Conservation (phyloP, 345 rosid species). For the Psidium friedrichsthalianum region DNA sequence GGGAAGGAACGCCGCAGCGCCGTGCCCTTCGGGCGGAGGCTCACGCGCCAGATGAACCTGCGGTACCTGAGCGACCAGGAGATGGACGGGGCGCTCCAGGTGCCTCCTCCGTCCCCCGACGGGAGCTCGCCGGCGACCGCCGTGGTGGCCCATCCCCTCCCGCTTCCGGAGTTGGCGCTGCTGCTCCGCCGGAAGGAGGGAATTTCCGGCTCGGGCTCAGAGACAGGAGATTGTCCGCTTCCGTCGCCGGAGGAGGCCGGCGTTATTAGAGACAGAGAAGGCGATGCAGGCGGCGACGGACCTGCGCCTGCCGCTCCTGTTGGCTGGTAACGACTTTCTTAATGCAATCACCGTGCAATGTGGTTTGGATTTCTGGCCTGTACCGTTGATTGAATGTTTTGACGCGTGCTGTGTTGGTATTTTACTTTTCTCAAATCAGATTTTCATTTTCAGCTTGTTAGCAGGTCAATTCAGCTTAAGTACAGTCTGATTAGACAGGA, state of each 20-base stretch:
- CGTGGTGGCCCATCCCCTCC: neutral
- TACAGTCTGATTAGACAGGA: neutral
- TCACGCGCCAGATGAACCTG: constrained; percentile 47
- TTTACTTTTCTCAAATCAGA: neutral
- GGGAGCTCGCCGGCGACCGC: neutral
- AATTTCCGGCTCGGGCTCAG: neutral
- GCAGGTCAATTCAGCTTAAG: neutral
- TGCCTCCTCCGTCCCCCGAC: neutral
- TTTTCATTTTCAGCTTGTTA: neutral
- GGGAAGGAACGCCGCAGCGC: neutral
- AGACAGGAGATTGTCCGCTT: constrained; percentile 1
- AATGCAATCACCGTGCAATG: neutral
- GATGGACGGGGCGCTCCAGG: constrained; percentile 8
- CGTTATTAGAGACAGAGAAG: constrained; percentile 20
- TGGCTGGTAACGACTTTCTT: neutral
- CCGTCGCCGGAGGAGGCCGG: constrained; percentile 21
- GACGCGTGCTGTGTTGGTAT: neutral
- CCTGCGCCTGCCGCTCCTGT: neutral
- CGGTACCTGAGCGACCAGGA: constrained; percentile 46
- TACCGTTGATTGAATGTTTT: neutral
- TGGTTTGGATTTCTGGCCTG: neutral
- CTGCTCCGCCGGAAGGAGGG: neutral
- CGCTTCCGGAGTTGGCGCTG: neutral
- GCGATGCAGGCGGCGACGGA: constrained; percentile 15
- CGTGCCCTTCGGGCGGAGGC: constrained; percentile 12